Evolutionary conservation across 2,329 filamentous ascomycete genomes (phyloP).

Genomic region (Hypoxylon sp.): DNA sequence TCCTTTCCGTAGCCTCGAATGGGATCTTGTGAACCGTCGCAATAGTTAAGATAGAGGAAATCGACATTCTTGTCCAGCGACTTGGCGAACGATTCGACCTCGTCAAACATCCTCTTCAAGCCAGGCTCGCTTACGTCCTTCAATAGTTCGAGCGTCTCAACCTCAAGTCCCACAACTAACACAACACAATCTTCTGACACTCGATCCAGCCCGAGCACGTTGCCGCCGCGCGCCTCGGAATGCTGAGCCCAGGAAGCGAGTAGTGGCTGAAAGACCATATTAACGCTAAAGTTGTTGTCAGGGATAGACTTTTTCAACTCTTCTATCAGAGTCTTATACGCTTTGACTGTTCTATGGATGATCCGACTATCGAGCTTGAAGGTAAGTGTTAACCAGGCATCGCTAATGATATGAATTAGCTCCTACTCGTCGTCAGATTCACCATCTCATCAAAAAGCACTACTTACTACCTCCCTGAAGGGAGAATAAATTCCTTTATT

Average conservation of each 20-base stretch:
- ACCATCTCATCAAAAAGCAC: not conserved
- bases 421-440: not conserved
- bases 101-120: slow-evolving; percentile 24
- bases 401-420: slow-evolving; percentile 30
- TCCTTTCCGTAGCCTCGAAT: slow-evolving; percentile 50
- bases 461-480: slow-evolving; percentile 39
- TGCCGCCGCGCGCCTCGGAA: slow-evolving; percentile 31
- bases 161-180: slow-evolving; percentile 23
- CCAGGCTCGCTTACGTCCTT: slow-evolving; percentile 8
- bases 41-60: slow-evolving; percentile 49
- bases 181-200: slow-evolving; percentile 33
- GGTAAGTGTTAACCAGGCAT: slow-evolving; percentile 42
- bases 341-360: slow-evolving; percentile 30
- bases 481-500: slow-evolving; percentile 31
- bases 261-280: slow-evolving; percentile 39
- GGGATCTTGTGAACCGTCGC: slow-evolving; percentile 49
- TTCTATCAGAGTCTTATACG: slow-evolving; percentile 29
- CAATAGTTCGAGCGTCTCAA: slow-evolving; percentile 31
- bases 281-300: slow-evolving; percentile 32
- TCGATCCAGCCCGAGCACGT: slow-evolving; percentile 38
- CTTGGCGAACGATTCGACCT: slow-evolving; percentile 29
- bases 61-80: slow-evolving; percentile 27
- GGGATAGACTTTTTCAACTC: slow-evolving; percentile 32
- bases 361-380: slow-evolving; percentile 44
- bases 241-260: slow-evolving; percentile 29